Evolutionary conservation across 2,329 filamentous ascomycete genomes (phyloP).

Genomic region (Scolecobasidium constrictum): DNA sequence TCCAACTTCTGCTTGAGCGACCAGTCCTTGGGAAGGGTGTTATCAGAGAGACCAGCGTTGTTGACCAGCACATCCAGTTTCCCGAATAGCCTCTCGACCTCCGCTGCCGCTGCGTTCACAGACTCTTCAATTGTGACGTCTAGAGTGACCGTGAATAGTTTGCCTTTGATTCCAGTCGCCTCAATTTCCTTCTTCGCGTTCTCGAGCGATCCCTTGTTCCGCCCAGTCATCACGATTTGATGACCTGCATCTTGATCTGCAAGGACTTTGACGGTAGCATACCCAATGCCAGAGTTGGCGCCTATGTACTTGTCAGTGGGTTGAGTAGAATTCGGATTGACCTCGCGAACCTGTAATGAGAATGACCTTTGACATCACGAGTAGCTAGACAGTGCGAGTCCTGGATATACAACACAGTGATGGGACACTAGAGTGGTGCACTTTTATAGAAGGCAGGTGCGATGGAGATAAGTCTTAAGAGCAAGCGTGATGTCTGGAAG

Average conservation of each 20-base stretch:
- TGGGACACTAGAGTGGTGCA: too few species aligned
- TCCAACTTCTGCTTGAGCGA: slow-evolving; percentile 20
- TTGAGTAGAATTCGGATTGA: background rate
- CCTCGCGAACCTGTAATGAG: background rate
- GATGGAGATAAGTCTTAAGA: too few species aligned
- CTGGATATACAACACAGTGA: too few species aligned
- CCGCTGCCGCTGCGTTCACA: slow-evolving; percentile 2
- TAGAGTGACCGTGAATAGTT: background rate
- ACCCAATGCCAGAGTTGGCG: slow-evolving; percentile 15
- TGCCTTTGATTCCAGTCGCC: background rate
- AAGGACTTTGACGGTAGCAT: slow-evolving; percentile 12
- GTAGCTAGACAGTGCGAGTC: too few species aligned
- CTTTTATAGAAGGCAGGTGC: too few species aligned
- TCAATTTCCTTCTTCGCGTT: background rate
- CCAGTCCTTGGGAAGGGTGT: background rate
- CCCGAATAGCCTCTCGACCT: slow-evolving; percentile 8
- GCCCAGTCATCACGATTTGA: slow-evolving; percentile 6
- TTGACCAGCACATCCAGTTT: slow-evolving; percentile 12
- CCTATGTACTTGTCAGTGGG: slow-evolving; percentile 5
- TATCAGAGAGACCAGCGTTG: slow-evolving; percentile 13
- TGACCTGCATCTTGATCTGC: background rate
- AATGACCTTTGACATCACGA: background rate
- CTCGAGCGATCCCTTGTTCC: background rate
- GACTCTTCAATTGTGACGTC: slow-evolving; percentile 5
- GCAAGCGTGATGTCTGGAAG: too few species aligned